phyloP scores from a whole-genome alignment of 345 rosid species.

The Citrus reticulata region DNA sequence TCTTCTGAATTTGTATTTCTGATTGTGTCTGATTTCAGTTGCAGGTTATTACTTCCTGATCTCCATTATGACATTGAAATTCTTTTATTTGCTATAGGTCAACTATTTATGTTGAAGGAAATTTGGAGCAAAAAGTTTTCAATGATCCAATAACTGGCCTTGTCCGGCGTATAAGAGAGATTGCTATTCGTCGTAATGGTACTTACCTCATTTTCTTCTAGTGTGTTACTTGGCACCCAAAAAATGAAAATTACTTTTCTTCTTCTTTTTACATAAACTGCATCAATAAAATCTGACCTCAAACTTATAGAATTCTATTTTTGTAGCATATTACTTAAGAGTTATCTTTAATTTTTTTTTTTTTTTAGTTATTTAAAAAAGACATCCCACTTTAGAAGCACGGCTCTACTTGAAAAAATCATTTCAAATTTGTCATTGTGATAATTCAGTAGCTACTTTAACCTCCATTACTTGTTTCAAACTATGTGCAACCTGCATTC shows the following conservation, averaged over 20 bases:
- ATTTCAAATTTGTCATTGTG: not conserved
- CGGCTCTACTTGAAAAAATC: not conserved
- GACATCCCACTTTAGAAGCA: not conserved
- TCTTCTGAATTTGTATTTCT: not conserved
- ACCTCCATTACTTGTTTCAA: not conserved
- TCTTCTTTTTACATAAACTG: not conserved
- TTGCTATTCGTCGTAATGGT: slow-evolving; percentile 82
- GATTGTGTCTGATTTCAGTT: not conserved
- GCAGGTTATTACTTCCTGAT: not conserved
- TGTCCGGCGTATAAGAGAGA: slow-evolving; percentile 73
- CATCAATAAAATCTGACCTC: not conserved
- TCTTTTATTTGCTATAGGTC: slow-evolving; percentile 35
- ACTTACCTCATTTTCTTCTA: not conserved
- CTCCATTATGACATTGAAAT: not conserved
- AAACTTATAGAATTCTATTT: not conserved
- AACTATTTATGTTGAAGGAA: slow-evolving; percentile 76
- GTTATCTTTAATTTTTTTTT: not conserved
- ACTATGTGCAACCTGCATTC: not conserved
- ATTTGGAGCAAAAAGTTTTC: slow-evolving; percentile 80
- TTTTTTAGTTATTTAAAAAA: not conserved
- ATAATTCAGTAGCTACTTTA: not conserved
- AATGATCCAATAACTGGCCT: slow-evolving; percentile 71
- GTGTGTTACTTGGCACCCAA: not conserved
- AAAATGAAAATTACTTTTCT: not conserved
- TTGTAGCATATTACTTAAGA: not conserved